phyloP scores from a whole-genome alignment of 2,329 filamentous ascomycete species.

The Blastomyces gilchristii region DNA sequence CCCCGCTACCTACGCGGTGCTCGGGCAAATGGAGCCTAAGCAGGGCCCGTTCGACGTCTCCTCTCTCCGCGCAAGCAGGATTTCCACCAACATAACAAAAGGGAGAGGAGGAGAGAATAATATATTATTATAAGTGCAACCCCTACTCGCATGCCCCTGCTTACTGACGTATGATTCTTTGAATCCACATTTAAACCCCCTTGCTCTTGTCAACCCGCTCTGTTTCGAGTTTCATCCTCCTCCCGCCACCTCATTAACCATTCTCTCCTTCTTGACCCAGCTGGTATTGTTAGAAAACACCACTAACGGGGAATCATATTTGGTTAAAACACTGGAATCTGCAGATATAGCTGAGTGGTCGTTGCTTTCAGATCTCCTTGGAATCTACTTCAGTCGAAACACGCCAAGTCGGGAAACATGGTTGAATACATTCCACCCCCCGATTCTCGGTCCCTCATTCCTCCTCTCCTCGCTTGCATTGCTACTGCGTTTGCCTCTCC shows the following conservation, averaged over 20 bases:
- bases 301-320: neutral
- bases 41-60: neutral
- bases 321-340: neutral
- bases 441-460: constrained; percentile 47
- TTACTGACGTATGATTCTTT: neutral
- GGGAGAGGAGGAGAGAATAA: neutral
- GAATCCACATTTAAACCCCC: neutral
- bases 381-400: neutral
- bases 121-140: neutral
- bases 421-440: constrained; percentile 47
- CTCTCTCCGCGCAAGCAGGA: constrained; percentile 1
- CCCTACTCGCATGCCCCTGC: neutral
- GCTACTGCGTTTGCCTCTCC: constrained; percentile 51
- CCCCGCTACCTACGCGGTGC: constrained; percentile 1
- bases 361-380: too few species aligned
- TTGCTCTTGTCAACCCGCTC: neutral
- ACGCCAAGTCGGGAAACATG: constrained; percentile 29
- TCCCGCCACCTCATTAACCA: neutral
- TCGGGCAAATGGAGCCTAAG: constrained; percentile 14
- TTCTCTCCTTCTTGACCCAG: neutral
- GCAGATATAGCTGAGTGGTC: neutral
- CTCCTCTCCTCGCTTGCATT: constrained; percentile 54
- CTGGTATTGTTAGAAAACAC: neutral
- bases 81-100: neutral
- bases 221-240: neutral